Evolutionary conservation across 768 basidiomycete species (phyloP).

Genomic region (Pulveroboletus sp.): DNA sequence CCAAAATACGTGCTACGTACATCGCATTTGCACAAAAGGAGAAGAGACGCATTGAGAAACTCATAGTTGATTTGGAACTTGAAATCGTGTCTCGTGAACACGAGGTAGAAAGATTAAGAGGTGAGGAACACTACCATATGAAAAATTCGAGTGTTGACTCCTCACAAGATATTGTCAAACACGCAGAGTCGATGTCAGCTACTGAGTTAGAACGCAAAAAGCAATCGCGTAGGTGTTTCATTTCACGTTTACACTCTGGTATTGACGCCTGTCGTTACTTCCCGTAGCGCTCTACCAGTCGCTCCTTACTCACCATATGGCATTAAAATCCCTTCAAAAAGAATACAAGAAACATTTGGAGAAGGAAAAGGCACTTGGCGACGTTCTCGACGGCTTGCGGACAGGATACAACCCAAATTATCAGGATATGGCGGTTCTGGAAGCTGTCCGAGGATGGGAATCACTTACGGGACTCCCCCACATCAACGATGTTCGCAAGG

Average conservation of each 20-base stretch:
- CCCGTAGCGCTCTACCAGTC: constrained; percentile 70
- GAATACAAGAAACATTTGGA: constrained; percentile 70
- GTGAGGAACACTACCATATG: constrained; percentile 34
- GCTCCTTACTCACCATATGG: constrained; percentile 65
- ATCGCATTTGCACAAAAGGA: constrained; percentile 86
- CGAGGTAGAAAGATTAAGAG: constrained; percentile 70
- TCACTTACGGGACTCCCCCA: constrained; percentile 64
- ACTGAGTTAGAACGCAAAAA: constrained; percentile 82
- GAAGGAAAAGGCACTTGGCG: constrained; percentile 70
- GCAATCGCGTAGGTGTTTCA: constrained; percentile 63
- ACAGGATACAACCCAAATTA: constrained; percentile 96
- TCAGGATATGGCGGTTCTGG: constrained; percentile 98
- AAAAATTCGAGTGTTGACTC: background rate
- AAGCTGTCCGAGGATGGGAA: constrained; percentile 94
- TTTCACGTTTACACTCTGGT: background rate
- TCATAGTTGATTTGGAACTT: constrained; percentile 45
- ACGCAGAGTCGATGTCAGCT: constrained; percentile 71
- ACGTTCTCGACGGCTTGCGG: constrained; percentile 78
- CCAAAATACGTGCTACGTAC: constrained; percentile 88
- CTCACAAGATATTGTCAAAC: constrained; percentile 67
- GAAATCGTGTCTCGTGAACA: constrained; percentile 63
- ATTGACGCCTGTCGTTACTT: background rate
- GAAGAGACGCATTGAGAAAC: constrained; percentile 72
- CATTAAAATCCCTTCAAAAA: constrained; percentile 70
- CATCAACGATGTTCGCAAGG: constrained; percentile 63